Conservation (phyloP, 805 yeast species). For the Saturnispora gosingensis region DNA sequence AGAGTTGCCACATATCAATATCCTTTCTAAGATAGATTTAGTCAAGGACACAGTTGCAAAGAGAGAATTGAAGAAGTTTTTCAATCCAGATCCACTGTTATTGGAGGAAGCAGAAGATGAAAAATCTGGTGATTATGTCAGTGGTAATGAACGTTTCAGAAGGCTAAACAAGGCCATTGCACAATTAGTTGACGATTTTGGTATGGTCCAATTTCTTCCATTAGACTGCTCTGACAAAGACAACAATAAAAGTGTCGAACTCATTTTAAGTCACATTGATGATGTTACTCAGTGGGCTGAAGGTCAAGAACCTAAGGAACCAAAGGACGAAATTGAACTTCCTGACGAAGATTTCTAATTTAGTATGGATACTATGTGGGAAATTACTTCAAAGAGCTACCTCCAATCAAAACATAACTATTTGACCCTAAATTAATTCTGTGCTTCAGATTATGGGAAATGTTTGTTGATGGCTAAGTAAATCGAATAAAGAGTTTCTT, state of each 20-base stretch:
- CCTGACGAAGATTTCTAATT: conserved; percentile 38
- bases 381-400: neutral
- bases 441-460: neutral
- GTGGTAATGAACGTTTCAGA: conserved; percentile 48
- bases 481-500: no score
- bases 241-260: conserved; percentile 62
- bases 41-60: conserved; percentile 69
- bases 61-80: conserved; percentile 69
- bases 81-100: conserved; percentile 86
- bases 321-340: conserved; percentile 63
- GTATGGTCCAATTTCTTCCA: conserved; percentile 96
- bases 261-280: conserved; percentile 84
- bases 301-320: conserved; percentile 93
- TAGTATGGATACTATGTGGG: neutral
- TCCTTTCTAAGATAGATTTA: conserved; percentile 79
- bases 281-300: conserved; percentile 98
- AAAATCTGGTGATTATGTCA: conserved; percentile 22
- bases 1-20: conserved; percentile 91
- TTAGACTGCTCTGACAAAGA: conserved; percentile 56
- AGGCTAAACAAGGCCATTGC: conserved; percentile 77
- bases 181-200: conserved; percentile 88
- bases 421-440: neutral
- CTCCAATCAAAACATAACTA: no score
- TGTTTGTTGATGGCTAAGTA: neutral
- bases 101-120: conserved; percentile 35